Conservation (phyloP, 495 filamentous ascomycete genomes). For the Aspergillus coremiiformis region DNA sequence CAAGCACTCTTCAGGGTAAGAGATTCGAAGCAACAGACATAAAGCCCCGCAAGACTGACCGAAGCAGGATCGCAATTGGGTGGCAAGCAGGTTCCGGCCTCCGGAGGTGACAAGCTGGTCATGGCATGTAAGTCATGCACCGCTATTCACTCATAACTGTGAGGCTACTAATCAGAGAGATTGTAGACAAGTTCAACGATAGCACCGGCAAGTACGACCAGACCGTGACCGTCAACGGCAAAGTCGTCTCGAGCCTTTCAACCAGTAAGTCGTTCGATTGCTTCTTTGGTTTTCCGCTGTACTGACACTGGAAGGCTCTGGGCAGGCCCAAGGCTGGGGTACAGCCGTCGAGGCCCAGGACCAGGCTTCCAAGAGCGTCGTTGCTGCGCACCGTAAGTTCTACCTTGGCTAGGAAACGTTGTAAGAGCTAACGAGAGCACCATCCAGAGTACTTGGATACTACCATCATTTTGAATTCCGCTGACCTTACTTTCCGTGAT, state of each 20-base stretch:
- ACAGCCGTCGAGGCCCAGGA: slow-evolving; percentile 36
- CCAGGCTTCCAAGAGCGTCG: slow-evolving; percentile 21
- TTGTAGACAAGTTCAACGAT: slow-evolving; percentile 30
- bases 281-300: too few relatives aligned
- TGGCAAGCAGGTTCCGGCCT: slow-evolving; percentile 17
- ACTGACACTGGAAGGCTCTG: slow-evolving; percentile 11
- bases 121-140: slow-evolving; percentile 17
- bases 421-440: neutral
- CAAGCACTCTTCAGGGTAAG: slow-evolving; percentile 25
- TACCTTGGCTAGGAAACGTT: neutral
- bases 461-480: slow-evolving; percentile 24
- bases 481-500: slow-evolving; percentile 19
- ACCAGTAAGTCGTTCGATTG: slow-evolving; percentile 13
- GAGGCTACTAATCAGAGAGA: neutral
- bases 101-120: slow-evolving; percentile 16
- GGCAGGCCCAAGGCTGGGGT: slow-evolving; percentile 32
- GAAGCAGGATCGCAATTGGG: slow-evolving; percentile 12
- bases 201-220: slow-evolving; percentile 30
- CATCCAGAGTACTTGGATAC: slow-evolving; percentile 24
- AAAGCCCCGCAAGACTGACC: neutral
- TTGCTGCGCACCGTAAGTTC: slow-evolving; percentile 24
- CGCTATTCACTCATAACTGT: neutral
- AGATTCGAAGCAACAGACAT: neutral
- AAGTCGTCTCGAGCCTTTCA: slow-evolving; percentile 26
- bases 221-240: slow-evolving; percentile 30